Percentiles rank a stretch among this genome's conserved stretches.
Evolutionary conservation across 441 rosid species (phyloP).

Genomic region (Adansonia madagascariensis): DNA sequence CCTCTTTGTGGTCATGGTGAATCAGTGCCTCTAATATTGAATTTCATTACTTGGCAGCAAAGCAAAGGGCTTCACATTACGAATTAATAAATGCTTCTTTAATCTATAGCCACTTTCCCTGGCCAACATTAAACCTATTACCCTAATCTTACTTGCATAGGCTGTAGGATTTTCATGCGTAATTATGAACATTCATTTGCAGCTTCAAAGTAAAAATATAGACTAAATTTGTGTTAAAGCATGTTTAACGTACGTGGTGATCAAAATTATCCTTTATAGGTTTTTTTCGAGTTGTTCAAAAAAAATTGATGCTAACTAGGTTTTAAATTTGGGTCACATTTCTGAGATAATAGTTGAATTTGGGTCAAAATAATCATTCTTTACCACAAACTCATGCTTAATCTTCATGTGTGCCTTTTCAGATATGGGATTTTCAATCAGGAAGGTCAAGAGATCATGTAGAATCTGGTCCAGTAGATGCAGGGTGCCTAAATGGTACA

Average conservation of each 20-base stretch:
- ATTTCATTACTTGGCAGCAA: not conserved
- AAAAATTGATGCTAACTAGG: not conserved
- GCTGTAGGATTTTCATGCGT: not conserved
- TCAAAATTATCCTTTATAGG: not conserved
- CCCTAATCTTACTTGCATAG: not conserved
- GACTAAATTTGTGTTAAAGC: not conserved
- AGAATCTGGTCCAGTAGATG: constrained; percentile 29
- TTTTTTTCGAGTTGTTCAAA: not conserved
- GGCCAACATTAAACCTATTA: constrained; percentile 5
- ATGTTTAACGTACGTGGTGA: not conserved
- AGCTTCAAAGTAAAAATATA: not conserved
- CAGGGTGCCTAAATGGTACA: constrained; percentile 18
- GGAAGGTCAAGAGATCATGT: constrained; percentile 33
- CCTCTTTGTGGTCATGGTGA: not conserved
- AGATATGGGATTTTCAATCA: constrained; percentile 48
- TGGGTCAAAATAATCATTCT: not conserved
- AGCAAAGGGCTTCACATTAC: not conserved
- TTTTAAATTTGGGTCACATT: not conserved
- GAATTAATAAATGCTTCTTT: not conserved
- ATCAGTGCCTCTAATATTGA: not conserved
- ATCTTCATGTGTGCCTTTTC: constrained; percentile 6
- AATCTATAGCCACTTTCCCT: not conserved
- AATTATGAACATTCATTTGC: constrained; percentile 13
- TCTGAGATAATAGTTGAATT: not conserved
- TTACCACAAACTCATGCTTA: not conserved